A percentile compares a stretch with the other conserved stretches of the same genome.
Conservation (phyloP, 768 basidiomycete genomes). For the Lactifluus subvellereus region DNA sequence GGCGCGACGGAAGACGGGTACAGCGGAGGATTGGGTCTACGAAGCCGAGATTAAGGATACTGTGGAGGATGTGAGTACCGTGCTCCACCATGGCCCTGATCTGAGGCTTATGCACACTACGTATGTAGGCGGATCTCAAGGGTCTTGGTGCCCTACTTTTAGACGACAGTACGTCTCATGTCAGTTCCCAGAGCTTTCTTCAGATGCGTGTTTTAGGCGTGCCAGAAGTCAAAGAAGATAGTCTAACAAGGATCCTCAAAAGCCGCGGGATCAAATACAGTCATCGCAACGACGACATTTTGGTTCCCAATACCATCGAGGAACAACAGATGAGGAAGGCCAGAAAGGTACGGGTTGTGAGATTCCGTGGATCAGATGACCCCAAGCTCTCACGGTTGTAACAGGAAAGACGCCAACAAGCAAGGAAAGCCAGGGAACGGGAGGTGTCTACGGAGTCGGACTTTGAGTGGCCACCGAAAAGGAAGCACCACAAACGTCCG, state of each 20-base stretch:
- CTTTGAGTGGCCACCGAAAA: slow-evolving; percentile 58
- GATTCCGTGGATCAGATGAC: neutral
- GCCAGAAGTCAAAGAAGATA: slow-evolving; percentile 41
- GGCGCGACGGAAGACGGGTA: slow-evolving; percentile 29
- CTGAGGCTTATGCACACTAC: neutral
- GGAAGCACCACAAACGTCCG: slow-evolving; percentile 49
- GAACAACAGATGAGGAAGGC: slow-evolving; percentile 53
- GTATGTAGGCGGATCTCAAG: slow-evolving; percentile 39
- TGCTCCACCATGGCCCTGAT: neutral
- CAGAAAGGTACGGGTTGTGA: slow-evolving; percentile 38
- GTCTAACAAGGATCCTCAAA: slow-evolving; percentile 49
- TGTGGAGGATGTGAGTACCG: slow-evolving; percentile 28
- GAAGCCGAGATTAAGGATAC: slow-evolving; percentile 42
- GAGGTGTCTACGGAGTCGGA: slow-evolving; percentile 29
- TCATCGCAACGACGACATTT: slow-evolving; percentile 67
- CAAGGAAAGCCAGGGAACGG: slow-evolving; percentile 25
- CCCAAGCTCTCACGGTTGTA: neutral
- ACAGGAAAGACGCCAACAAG: slow-evolving; percentile 27
- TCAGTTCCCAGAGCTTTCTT: neutral
- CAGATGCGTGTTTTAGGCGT: slow-evolving; percentile 22
- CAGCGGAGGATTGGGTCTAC: slow-evolving; percentile 38
- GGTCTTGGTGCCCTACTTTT: slow-evolving; percentile 55
- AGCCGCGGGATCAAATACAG: slow-evolving; percentile 64
- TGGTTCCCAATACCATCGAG: slow-evolving; percentile 63
- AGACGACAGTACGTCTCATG: slow-evolving; percentile 23